Percentiles rank a stretch among this genome's conserved stretches.
These are phyloP conservation scores for Endocalyx cinctus DNA, from an alignment of 2,329 filamentous ascomycete species.

Conservation along the genomic window DNA sequence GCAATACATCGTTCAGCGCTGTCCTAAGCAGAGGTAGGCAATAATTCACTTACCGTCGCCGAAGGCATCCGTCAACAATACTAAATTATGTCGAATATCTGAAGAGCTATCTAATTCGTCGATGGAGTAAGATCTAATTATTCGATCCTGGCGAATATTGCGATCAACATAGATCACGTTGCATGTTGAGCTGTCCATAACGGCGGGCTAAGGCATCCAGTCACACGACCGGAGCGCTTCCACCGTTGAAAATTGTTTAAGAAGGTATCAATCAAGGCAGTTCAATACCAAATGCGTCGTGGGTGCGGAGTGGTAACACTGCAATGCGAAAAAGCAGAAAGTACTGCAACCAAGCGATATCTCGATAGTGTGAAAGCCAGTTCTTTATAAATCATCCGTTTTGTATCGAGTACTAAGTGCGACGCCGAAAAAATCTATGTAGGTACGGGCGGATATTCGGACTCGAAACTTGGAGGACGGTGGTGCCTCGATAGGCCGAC, in stretches of 20 bases:
- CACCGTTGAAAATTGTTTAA: slow-evolving; percentile 35
- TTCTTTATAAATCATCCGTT: slow-evolving; percentile 8
- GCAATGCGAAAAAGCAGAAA: slow-evolving; percentile 3
- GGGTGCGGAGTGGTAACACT: no score
- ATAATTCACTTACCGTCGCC: slow-evolving; percentile 41
- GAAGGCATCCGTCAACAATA: slow-evolving; percentile 49
- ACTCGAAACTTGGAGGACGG: slow-evolving; percentile 17
- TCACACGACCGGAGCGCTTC: slow-evolving; percentile 57
- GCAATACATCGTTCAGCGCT: slow-evolving; percentile 6
- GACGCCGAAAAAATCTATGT: slow-evolving; percentile 14
- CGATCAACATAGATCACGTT: slow-evolving; percentile 59
- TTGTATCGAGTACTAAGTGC: slow-evolving; percentile 16
- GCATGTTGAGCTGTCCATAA: slow-evolving; percentile 54
- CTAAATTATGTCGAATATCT: slow-evolving; percentile 41
- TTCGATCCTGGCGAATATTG: slow-evolving; percentile 42
- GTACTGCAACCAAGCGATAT: slow-evolving; percentile 9
- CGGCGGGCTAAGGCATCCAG: slow-evolving; percentile 53
- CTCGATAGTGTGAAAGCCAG: slow-evolving; percentile 1
- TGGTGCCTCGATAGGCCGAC: slow-evolving; percentile 18
- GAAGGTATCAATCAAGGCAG: no score
- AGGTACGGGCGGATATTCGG: slow-evolving; percentile 16
- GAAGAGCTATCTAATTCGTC: slow-evolving; percentile 25
- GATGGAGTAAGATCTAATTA: slow-evolving; percentile 26
- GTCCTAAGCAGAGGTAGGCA: slow-evolving; percentile 1
- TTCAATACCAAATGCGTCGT: no score